Evolutionary conservation across 2,329 filamentous ascomycete genomes (phyloP).

Genomic region (Xylariaceae sp.): DNA sequence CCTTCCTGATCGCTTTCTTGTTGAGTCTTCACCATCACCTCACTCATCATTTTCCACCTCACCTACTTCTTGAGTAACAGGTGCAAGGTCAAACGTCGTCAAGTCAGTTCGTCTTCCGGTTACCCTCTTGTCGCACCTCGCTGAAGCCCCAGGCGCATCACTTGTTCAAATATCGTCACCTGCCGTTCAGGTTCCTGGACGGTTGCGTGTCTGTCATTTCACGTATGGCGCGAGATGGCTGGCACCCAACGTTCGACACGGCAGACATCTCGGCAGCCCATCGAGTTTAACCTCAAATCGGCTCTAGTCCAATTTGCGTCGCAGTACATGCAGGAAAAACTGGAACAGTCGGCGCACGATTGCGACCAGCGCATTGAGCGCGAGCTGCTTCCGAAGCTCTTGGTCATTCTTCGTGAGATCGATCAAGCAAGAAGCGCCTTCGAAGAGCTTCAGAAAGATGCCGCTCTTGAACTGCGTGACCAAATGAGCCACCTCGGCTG

Average conservation of each 20-base stretch:
- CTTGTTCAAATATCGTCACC: neutral
- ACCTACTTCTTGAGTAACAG: too few species aligned
- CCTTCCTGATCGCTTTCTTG: too few species aligned
- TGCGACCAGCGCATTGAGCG: slow-evolving; percentile 27
- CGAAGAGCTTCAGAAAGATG: slow-evolving; percentile 23
- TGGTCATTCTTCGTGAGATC: slow-evolving; percentile 24
- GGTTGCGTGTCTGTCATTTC: neutral
- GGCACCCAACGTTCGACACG: slow-evolving; percentile 9
- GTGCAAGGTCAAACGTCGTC: too few species aligned
- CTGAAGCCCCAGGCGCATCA: neutral
- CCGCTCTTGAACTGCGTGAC: slow-evolving; percentile 23
- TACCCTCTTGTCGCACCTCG: neutral
- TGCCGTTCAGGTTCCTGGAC: neutral
- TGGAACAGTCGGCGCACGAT: slow-evolving; percentile 24
- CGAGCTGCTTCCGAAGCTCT: slow-evolving; percentile 25
- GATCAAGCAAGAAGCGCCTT: slow-evolving; percentile 26
- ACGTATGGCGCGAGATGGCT: slow-evolving; percentile 21
- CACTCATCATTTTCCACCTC: too few species aligned
- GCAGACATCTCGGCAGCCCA: slow-evolving; percentile 6
- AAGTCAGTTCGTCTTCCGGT: neutral
- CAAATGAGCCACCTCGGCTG: slow-evolving; percentile 24
- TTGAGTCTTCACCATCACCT: too few species aligned
- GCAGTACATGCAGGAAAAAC: slow-evolving; percentile 26
- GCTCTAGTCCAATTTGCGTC: slow-evolving; percentile 27
- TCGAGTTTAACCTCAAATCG: slow-evolving; percentile 22